Percentiles rank a stretch among this genome's conserved stretches.
phyloP scores from a whole-genome alignment of 2,329 filamentous ascomycete genomes.

The Monilinia polystroma region DNA sequence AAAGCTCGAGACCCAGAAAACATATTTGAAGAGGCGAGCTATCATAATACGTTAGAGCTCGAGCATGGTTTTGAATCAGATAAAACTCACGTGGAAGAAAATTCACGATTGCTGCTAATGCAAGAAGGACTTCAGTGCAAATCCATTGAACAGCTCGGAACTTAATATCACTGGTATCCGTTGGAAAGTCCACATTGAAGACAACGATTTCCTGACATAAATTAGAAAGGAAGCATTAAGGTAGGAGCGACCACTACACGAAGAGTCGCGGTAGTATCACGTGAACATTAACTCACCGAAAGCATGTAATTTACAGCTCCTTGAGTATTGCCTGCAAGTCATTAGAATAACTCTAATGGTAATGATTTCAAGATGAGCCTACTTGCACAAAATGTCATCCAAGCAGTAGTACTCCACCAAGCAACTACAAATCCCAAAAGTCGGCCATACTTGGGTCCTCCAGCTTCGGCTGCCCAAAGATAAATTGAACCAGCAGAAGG shows the following conservation, averaged over 20 bases:
- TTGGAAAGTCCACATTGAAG: conserved; percentile 27
- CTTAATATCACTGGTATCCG: conserved; percentile 23
- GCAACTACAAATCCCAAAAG: conserved; percentile 27
- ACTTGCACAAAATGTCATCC: conserved; percentile 28
- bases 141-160: conserved; percentile 28
- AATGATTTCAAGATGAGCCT: not conserved
- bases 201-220: conserved; percentile 24
- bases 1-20: conserved; percentile 26
- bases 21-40: conserved; percentile 24
- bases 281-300: conserved; percentile 22
- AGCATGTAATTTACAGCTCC: conserved; percentile 28
- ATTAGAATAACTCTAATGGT: not conserved
- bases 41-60: not conserved
- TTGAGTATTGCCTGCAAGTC: conserved; percentile 25
- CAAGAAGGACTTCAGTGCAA: conserved; percentile 25
- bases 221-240: conserved; percentile 1
- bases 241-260: not conserved
- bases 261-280: conserved; percentile 1
- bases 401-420: conserved; percentile 27
- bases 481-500: conserved; percentile 29
- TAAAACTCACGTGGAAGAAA: conserved; percentile 25
- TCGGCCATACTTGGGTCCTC: conserved; percentile 25
- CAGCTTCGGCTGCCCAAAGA: conserved; percentile 26
- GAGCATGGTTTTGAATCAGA: not conserved
- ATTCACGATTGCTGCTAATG: conserved; percentile 25